These are phyloP conservation scores for Immersiella caudata DNA, from an alignment of 495 filamentous ascomycete species.

Conservation along the genomic window DNA sequence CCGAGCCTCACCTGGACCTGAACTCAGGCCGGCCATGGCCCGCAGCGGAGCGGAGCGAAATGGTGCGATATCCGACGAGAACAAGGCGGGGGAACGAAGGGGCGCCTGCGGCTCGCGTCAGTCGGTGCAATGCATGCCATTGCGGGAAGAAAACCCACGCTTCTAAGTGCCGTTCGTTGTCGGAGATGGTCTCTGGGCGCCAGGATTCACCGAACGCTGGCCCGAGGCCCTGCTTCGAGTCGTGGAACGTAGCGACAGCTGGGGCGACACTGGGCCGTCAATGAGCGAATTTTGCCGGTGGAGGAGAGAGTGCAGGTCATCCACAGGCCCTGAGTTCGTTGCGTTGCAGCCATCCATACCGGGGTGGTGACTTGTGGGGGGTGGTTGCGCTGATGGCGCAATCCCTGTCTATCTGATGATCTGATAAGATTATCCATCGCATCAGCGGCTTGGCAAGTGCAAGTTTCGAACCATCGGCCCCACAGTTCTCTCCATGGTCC, in stretches of 20 bases:
- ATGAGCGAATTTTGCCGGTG: conserved; percentile 2
- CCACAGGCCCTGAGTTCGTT: background rate
- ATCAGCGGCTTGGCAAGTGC: conserved; percentile 27
- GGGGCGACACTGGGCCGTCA: background rate
- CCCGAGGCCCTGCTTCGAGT: background rate
- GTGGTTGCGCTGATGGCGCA: conserved; percentile 12
- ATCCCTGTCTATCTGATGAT: conserved; percentile 47
- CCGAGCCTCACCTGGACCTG: background rate
- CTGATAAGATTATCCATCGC: conserved; percentile 47
- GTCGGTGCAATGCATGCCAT: background rate
- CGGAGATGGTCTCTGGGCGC: background rate
- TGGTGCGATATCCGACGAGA: conserved; percentile 5
- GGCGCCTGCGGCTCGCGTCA: background rate
- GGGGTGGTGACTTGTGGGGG: conserved; percentile 13
- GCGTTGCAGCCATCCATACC: conserved; percentile 16
- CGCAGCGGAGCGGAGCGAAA: background rate
- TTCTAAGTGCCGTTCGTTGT: background rate
- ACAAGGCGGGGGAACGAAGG: background rate
- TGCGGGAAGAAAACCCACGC: background rate
- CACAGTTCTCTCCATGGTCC: background rate
- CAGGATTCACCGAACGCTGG: too few species aligned
- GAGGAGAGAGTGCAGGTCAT: background rate
- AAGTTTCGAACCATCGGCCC: conserved; percentile 25
- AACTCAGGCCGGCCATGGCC: too few species aligned
- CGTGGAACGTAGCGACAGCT: background rate